Percentiles rank a stretch among this genome's conserved stretches.
phyloP scores from a whole-genome alignment of 2,329 filamentous ascomycete species.

The Gyromitra esculenta region DNA sequence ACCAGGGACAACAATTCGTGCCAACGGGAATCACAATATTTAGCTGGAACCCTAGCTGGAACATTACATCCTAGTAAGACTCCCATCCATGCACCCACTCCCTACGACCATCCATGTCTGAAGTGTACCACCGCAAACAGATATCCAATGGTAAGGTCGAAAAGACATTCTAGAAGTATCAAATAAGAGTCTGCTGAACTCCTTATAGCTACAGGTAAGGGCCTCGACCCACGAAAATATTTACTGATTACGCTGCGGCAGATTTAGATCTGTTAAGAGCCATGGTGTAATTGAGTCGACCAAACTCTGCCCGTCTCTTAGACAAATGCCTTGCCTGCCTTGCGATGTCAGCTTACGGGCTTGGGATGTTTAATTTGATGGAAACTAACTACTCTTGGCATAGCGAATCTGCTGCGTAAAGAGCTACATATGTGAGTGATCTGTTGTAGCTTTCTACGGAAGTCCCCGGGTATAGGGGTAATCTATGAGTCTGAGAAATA shows the following conservation, averaged over 20 bases:
- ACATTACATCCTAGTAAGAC: conserved; percentile 8
- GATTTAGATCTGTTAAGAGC: background rate
- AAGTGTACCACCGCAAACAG: background rate
- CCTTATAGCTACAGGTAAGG: background rate
- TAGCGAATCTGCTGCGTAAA: background rate
- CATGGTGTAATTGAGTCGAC: background rate
- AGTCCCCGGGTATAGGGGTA: background rate
- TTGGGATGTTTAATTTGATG: background rate
- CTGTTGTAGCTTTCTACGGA: background rate
- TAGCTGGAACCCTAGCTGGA: background rate
- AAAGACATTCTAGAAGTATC: background rate
- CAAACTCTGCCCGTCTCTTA: conserved; percentile 7
- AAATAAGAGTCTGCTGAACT: background rate
- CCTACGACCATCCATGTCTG: background rate
- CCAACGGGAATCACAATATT: background rate
- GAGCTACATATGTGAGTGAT: conserved; percentile 21
- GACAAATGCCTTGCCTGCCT: background rate
- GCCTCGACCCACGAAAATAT: background rate
- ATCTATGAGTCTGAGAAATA: background rate
- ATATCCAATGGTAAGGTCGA: background rate
- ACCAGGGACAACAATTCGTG: background rate
- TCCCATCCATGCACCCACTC: background rate
- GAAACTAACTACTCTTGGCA: background rate
- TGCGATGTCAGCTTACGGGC: conserved; percentile 16
- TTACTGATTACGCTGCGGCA: background rate